Percentiles rank a stretch among this genome's conserved stretches.
Conservation (phyloP, 2,329 filamentous ascomycete species). For the Tolypocladium cylindrosporum region DNA sequence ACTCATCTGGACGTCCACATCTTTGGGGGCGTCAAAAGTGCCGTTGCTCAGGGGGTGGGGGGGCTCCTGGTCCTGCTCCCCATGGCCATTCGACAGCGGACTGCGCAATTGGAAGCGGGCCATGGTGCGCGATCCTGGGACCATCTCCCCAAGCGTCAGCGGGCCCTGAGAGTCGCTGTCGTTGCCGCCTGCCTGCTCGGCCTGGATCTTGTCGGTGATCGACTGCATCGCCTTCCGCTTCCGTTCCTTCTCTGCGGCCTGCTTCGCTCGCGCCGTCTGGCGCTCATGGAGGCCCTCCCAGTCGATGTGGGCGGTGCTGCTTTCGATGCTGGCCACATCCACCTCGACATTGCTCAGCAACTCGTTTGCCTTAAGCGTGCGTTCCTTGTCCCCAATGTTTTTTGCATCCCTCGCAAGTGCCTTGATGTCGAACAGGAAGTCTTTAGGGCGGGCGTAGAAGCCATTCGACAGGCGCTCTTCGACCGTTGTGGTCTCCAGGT, state of each 20-base stretch:
- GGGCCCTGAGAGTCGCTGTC: conserved; percentile 46
- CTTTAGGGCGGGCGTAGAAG: conserved; percentile 83
- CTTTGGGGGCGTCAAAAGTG: conserved; percentile 36
- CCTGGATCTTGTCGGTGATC: conserved; percentile 36
- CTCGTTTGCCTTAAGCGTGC: conserved; percentile 81
- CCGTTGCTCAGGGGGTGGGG: conserved; percentile 44
- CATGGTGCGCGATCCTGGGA: conserved; percentile 43
- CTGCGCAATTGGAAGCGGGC: conserved; percentile 47
- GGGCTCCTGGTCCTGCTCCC: conserved; percentile 19
- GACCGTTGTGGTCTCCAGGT: conserved; percentile 84
- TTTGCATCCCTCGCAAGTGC: conserved; percentile 77
- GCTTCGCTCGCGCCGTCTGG: conserved; percentile 54
- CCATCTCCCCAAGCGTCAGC: conserved; percentile 52
- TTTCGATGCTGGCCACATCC: conserved; percentile 70
- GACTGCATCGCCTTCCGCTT: conserved; percentile 55
- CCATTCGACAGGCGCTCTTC: conserved; percentile 96
- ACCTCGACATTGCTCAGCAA: conserved; percentile 89
- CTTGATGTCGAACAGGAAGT: conserved; percentile 83
- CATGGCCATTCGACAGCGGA: conserved; percentile 50
- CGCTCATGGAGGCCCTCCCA: conserved; percentile 75
- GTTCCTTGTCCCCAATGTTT: conserved; percentile 70
- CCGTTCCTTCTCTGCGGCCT: conserved; percentile 48
- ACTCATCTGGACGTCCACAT: conserved; percentile 52
- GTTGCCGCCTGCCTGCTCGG: conserved; percentile 39
- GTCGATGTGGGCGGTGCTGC: conserved; percentile 56